Base-by-base conservation (phyloP, 2,329 filamentous ascomycete genomes). In the Neophaeococcomyces aloes region DNA sequence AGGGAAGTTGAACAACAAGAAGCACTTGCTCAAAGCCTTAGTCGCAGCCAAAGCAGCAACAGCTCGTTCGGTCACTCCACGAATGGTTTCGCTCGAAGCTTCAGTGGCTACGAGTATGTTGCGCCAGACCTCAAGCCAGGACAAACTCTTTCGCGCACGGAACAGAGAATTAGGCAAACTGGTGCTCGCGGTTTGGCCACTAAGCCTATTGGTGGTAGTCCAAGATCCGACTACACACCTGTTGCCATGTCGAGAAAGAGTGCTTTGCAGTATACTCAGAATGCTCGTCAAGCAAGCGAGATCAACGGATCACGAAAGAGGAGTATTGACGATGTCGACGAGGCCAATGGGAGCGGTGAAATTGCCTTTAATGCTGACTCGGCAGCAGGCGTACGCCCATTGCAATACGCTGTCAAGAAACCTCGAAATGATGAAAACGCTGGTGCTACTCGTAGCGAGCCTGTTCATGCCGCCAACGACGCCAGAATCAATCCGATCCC, bases 121-220 rank as follows among this genome's bases (percentile, higher is more conserved):
- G 57, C 66, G 44, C 62, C 31, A 10, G 57, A 61, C 30, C 58
- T 56, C 1, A 58, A 61, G 13, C 53, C 62, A 18, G 65, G 63
- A 8, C 54, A 64, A 4, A 63, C 59, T 7, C 51, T 69, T 43
- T 68, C 65, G 34, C 59, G 65, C 14, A 66, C 65, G 0, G 66
- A 69, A 46, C 57, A 64, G 49, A 57, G 66, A 23, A 65, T 68
- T 25, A 57, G 65, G 29, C 45, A 56, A 33, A 68, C 65, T 4
- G 66, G 66, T 10, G 65, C 62, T 4, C 63, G 58, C 21, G 66
- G 66, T 0, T 48, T 69, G 37, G 66, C 66, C 4, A 65, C 61
- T 29, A 65, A 63, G 44, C 61, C 63, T 2, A 46, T 66, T 31
- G 55, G 64, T 11, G 30, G 49, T 34, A 46, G 35, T n/a, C 38